These are phyloP conservation scores for Metschnikowia borealis DNA, from an alignment of 805 yeast species.

Conservation along the genomic window DNA sequence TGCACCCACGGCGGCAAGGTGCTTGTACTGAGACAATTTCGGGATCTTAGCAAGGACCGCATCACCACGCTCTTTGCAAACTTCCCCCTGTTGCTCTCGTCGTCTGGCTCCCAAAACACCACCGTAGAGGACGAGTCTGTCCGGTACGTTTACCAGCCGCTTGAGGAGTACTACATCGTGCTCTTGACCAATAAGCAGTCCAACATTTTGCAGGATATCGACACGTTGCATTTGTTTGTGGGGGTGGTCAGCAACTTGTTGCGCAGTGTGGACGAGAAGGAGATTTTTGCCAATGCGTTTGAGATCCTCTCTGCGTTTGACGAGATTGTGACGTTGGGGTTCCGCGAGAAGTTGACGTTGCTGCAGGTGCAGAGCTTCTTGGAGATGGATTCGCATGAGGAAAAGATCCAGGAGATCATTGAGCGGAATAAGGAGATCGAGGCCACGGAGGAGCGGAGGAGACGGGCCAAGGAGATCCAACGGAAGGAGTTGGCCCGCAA, in stretches of 20 bases:
- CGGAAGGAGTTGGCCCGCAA: slow-evolving; percentile 68
- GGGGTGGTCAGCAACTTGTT: slow-evolving; percentile 75
- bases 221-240: slow-evolving; percentile 80
- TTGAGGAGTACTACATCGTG: slow-evolving; percentile 89
- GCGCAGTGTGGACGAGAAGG: slow-evolving; percentile 72
- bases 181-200: slow-evolving; percentile 87
- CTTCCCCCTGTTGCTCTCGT: slow-evolving; percentile 75
- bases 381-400: slow-evolving; percentile 98
- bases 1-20: slow-evolving; percentile 94
- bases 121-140: slow-evolving; percentile 89
- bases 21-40: slow-evolving; percentile 86
- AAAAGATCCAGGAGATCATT: slow-evolving; percentile 95
- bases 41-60: slow-evolving; percentile 77
- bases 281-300: slow-evolving; percentile 78
- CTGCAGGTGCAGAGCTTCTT: slow-evolving; percentile 83
- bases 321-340: slow-evolving; percentile 86
- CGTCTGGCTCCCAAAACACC: slow-evolving; percentile 76
- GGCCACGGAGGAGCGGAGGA: slow-evolving; percentile 95
- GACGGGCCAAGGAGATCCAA: slow-evolving; percentile 88
- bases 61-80: slow-evolving; percentile 81
- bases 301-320: slow-evolving; percentile 90
- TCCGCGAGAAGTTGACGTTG: slow-evolving; percentile 78
- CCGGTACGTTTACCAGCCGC: slow-evolving; percentile 92
- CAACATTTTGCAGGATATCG: slow-evolving; percentile 90
- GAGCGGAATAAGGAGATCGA: slow-evolving; percentile 95